Percentiles rank a stretch among this genome's conserved stretches.
Evolutionary conservation across 345 rosid genomes (phyloP).

Genomic region (Lumnitzera racemosa): DNA sequence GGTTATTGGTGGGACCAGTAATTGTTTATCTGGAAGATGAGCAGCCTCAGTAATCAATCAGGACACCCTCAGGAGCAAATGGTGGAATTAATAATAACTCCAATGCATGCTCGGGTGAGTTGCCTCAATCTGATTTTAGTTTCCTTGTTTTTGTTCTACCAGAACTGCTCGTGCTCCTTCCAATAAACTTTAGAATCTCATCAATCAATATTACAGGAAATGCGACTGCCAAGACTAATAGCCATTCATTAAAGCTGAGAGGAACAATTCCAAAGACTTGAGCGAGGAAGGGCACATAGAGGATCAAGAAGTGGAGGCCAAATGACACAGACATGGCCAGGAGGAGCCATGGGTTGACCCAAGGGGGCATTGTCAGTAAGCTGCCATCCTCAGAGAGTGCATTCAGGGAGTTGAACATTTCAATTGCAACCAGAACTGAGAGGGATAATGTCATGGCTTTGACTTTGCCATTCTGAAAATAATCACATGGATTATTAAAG

Average conservation of each 20-base stretch:
- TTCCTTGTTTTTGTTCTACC: slow-evolving; percentile 17
- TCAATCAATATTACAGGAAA: slow-evolving; percentile 62
- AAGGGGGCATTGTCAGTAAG: slow-evolving; percentile 62
- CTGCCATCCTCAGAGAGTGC: slow-evolving; percentile 73
- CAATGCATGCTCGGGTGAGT: no score
- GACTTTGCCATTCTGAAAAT: slow-evolving; percentile 53
- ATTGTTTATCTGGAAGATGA: no score
- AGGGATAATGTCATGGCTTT: slow-evolving; percentile 69
- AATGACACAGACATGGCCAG: slow-evolving; percentile 59
- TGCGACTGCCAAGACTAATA: slow-evolving; percentile 46
- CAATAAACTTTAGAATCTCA: slow-evolving; percentile 43
- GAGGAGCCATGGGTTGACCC: slow-evolving; percentile 73
- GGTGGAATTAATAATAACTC: no score
- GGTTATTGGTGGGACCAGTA: no score
- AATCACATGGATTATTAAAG: slow-evolving; percentile 55
- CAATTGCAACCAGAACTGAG: slow-evolving; percentile 63
- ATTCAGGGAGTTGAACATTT: slow-evolving; percentile 74
- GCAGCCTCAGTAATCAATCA: no score
- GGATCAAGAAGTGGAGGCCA: slow-evolving; percentile 57
- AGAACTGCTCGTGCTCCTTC: slow-evolving; percentile 25
- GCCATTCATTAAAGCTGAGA: slow-evolving; percentile 66
- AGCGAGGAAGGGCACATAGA: slow-evolving; percentile 62
- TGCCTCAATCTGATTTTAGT: slow-evolving; percentile 36
- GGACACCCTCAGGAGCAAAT: no score
- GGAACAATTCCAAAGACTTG: slow-evolving; percentile 60